phyloP scores from a whole-genome alignment of 1,284 basidiomycete genomes.

The Tilletia horrida region DNA sequence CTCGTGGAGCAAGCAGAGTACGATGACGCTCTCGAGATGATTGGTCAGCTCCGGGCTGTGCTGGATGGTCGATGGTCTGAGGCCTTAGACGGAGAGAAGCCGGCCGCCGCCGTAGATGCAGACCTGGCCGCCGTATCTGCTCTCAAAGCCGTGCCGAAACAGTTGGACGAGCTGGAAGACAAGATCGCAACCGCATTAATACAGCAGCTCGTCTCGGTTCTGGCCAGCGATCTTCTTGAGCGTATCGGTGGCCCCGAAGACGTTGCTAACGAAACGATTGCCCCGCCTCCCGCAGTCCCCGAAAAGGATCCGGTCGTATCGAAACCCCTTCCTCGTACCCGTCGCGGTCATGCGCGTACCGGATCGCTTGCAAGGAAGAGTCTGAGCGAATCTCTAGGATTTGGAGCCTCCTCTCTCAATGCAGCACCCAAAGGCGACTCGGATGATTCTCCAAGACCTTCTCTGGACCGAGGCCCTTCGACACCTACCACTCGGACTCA shows the following conservation, averaged over 20 bases:
- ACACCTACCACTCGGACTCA: not conserved
- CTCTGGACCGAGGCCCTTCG: not conserved
- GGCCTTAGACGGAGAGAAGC: not conserved
- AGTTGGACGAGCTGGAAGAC: slow-evolving; percentile 40
- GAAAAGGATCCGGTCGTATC: not conserved
- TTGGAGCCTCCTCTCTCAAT: not conserved
- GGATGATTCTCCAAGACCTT: slow-evolving; percentile 11
- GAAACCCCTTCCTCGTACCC: not conserved
- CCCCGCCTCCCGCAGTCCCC: slow-evolving; percentile 6
- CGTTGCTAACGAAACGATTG: slow-evolving; percentile 1
- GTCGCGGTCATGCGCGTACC: slow-evolving; percentile 1
- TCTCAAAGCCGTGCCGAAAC: slow-evolving; percentile 29
- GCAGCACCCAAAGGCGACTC: not conserved
- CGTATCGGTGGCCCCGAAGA: slow-evolving; percentile 26
- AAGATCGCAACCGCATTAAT: slow-evolving; percentile 35
- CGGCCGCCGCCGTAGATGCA: not conserved
- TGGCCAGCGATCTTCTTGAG: slow-evolving; percentile 67
- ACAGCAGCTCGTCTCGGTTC: slow-evolving; percentile 67
- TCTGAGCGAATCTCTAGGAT: slow-evolving; percentile 6
- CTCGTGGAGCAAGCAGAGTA: slow-evolving; percentile 47
- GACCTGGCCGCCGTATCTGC: slow-evolving; percentile 28
- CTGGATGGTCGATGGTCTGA: not conserved
- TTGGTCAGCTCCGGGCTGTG: slow-evolving; percentile 16
- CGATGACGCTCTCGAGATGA: slow-evolving; percentile 47
- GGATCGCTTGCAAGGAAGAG: slow-evolving; percentile 4